These are phyloP conservation scores for Backusella liffmaniae DNA, from an alignment of 192 early-diverging fungal species.

Conservation along the genomic window DNA sequence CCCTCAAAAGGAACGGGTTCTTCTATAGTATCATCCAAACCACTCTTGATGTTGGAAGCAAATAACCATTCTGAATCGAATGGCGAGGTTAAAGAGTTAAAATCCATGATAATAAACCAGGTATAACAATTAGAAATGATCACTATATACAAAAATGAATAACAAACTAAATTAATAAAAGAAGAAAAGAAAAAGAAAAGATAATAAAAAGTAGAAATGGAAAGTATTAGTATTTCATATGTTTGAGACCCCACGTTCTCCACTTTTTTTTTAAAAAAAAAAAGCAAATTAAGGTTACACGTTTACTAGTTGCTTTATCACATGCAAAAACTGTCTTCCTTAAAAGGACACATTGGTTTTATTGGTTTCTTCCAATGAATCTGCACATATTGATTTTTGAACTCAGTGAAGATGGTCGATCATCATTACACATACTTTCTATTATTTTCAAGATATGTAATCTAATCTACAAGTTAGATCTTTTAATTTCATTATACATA, in stretches of 20 bases:
- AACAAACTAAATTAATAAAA: not conserved
- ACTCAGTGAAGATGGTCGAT: not conserved
- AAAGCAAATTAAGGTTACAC: not conserved
- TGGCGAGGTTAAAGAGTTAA: not conserved
- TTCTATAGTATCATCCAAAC: not conserved
- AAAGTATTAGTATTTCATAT: conserved; percentile 1
- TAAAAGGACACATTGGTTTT: conserved; percentile 6
- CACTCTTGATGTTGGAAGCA: not conserved
- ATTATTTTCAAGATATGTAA: not conserved
- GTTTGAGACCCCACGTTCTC: conserved; percentile 9
- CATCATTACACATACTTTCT: not conserved
- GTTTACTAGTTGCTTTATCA: not conserved
- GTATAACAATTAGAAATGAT: not conserved
- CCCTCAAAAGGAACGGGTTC: conserved; percentile 35
- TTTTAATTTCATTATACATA: not conserved
- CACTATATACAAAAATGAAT: not conserved
- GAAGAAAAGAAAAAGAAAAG: not conserved
- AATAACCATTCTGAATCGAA: conserved; percentile 7
- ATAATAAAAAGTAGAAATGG: not conserved
- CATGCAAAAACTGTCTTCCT: conserved; percentile 2
- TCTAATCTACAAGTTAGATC: not conserved
- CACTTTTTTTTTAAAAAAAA: not conserved
- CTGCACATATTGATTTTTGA: not conserved
- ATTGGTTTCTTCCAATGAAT: not conserved
- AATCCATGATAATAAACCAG: not conserved